Conservation (phyloP, 208 protist species). For the Zelonia costaricensis region DNA sequence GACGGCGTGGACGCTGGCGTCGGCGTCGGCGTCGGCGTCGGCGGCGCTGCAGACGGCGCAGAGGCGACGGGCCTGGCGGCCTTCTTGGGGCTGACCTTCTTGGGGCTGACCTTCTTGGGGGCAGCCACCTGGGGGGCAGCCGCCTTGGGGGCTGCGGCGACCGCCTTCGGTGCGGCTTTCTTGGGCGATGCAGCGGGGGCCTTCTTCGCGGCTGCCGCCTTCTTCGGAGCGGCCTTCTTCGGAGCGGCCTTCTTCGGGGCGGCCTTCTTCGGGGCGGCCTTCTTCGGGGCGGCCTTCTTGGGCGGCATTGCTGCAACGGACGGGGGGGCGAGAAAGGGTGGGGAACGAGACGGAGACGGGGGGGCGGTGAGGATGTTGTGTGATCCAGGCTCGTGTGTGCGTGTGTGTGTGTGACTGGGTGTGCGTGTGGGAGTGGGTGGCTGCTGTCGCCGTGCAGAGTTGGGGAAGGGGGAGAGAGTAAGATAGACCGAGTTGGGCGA, state of each 20-base stretch:
- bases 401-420: no score
- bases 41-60: slow-evolving; percentile 10
- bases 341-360: not conserved
- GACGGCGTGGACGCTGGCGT: not conserved
- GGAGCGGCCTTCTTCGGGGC: slow-evolving; percentile 7
- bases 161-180: slow-evolving; percentile 1
- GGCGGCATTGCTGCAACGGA: no score
- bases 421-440: no score
- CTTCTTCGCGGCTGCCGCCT: slow-evolving; percentile 14
- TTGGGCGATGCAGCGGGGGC: no score
- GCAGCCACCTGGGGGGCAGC: slow-evolving; percentile 4
- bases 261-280: slow-evolving; percentile 10
- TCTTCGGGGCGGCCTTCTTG: slow-evolving; percentile 30
- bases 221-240: slow-evolving; percentile 16
- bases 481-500: no score
- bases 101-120: slow-evolving; percentile 11
- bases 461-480: no score
- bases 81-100: no score
- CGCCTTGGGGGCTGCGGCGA: slow-evolving; percentile 1
- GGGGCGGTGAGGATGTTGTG: no score
- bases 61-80: no score
- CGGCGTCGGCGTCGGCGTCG: slow-evolving; percentile 10
- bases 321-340: not conserved
- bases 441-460: no score
- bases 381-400: no score